phyloP scores from a whole-genome alignment of 2,329 filamentous ascomycete species.

The Cercospora janseana region DNA sequence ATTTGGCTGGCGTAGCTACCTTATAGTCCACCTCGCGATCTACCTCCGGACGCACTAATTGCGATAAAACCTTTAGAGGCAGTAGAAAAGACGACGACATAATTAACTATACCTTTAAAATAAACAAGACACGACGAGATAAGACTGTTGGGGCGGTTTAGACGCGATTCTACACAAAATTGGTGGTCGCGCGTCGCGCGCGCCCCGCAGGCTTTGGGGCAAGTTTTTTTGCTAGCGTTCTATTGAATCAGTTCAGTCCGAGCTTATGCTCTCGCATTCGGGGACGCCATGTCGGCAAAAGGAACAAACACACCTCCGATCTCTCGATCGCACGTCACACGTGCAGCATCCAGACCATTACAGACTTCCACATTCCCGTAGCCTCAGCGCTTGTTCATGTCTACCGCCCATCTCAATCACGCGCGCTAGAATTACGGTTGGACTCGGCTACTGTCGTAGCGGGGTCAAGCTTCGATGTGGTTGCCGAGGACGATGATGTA shows the following conservation, averaged over 20 bases:
- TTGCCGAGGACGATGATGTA: slow-evolving; percentile 1
- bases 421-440: slow-evolving; percentile 1
- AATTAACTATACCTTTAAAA: too few relatives aligned
- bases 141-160: too few relatives aligned
- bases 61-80: too few relatives aligned
- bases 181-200: too few relatives aligned
- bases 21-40: too few relatives aligned
- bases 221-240: too few relatives aligned
- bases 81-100: too few relatives aligned
- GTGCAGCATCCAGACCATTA: slow-evolving; percentile 9
- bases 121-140: too few relatives aligned
- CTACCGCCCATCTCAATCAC: not conserved
- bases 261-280: slow-evolving; percentile 1
- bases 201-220: too few relatives aligned
- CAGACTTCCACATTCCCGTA: slow-evolving; percentile 7
- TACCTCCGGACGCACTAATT: too few relatives aligned
- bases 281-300: not conserved
- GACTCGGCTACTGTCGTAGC: slow-evolving; percentile 2
- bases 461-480: slow-evolving; percentile 8
- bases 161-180: too few relatives aligned
- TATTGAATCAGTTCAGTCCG: not conserved
- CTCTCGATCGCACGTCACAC: slow-evolving; percentile 7
- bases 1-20: too few relatives aligned
- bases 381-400: slow-evolving; percentile 2
- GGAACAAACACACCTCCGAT: not conserved